A percentile compares a stretch with the other conserved stretches of the same genome.
phyloP scores from a whole-genome alignment of 164 flowering plant species.

The Cinnamomum micranthum region DNA sequence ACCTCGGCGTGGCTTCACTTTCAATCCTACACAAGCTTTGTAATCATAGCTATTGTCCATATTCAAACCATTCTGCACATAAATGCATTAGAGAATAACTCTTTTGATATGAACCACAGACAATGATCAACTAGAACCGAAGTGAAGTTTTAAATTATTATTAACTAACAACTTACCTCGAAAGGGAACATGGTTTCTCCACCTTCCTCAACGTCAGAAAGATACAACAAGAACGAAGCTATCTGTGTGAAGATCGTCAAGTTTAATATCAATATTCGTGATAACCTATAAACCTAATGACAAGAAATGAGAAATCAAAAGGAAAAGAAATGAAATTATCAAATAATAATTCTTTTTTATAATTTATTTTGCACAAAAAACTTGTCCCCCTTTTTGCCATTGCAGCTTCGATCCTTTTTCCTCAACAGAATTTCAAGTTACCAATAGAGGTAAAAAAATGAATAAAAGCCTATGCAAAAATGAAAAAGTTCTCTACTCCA shows the following conservation, averaged over 20 bases:
- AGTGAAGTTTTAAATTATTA: neutral
- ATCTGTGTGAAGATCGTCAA: slow-evolving; percentile 21
- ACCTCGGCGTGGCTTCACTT: slow-evolving; percentile 85
- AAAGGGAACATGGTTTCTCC: slow-evolving; percentile 18
- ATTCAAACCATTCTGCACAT: slow-evolving; percentile 57
- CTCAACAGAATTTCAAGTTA: too few relatives aligned
- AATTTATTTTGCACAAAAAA: too few relatives aligned
- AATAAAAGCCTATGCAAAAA: too few relatives aligned
- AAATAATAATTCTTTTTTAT: too few relatives aligned
- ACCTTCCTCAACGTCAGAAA: slow-evolving; percentile 16
- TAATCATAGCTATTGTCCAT: slow-evolving; percentile 59
- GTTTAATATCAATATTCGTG: neutral
- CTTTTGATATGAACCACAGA: neutral
- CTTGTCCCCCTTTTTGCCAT: too few relatives aligned
- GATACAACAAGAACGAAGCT: slow-evolving; percentile 18
- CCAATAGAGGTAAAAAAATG: too few relatives aligned
- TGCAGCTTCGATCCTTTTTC: too few relatives aligned
- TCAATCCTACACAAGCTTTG: slow-evolving; percentile 66
- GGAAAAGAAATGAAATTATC: neutral
- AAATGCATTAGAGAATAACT: slow-evolving; percentile 19
- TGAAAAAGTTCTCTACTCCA: too few relatives aligned
- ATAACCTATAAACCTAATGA: neutral
- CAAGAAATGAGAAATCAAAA: too few relatives aligned
- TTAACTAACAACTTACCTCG: slow-evolving; percentile 15
- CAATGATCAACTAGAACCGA: neutral